Evolutionary conservation across 139 green algal genomes (phyloP).

Genomic region (Picochlorum costavermella): DNA sequence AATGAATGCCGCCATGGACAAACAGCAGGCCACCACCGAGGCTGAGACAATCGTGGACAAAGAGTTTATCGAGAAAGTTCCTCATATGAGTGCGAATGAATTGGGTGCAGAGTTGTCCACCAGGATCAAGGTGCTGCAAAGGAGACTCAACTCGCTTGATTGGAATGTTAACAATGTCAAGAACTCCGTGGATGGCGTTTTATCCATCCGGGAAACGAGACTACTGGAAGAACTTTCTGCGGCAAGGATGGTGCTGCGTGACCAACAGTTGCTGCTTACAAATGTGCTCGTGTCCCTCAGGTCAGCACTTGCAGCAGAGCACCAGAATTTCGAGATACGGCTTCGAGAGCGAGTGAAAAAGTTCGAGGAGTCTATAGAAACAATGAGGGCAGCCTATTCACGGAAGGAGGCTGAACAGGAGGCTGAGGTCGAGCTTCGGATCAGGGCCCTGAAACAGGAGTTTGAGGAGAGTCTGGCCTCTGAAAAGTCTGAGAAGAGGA

Average conservation of each 20-base stretch:
- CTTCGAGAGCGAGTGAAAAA: background rate
- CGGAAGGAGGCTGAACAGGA: too few relatives aligned
- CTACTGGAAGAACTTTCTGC: background rate
- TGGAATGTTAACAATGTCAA: background rate
- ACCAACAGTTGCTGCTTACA: background rate
- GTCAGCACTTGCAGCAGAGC: background rate
- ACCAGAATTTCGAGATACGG: background rate
- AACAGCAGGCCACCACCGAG: background rate
- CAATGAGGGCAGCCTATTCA: too few relatives aligned
- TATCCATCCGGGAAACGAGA: background rate
- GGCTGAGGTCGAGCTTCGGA: too few relatives aligned
- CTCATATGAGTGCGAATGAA: constrained; percentile 22
- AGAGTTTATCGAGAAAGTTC: constrained; percentile 15
- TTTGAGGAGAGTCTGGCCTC: too few relatives aligned
- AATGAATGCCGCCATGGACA: constrained; percentile 16
- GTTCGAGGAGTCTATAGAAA: background rate
- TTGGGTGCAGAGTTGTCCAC: constrained; percentile 15
- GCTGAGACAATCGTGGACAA: constrained; percentile 9
- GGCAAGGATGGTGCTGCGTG: background rate
- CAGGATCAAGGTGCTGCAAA: constrained; percentile 8
- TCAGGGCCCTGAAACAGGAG: too few relatives aligned
- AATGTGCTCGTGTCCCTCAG: background rate
- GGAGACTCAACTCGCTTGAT: constrained; percentile 7
- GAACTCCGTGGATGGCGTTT: background rate
- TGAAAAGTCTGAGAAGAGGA: too few relatives aligned